Base-by-base conservation (phyloP, 306 rosid genomes). In the Glycine latifolia region DNA sequence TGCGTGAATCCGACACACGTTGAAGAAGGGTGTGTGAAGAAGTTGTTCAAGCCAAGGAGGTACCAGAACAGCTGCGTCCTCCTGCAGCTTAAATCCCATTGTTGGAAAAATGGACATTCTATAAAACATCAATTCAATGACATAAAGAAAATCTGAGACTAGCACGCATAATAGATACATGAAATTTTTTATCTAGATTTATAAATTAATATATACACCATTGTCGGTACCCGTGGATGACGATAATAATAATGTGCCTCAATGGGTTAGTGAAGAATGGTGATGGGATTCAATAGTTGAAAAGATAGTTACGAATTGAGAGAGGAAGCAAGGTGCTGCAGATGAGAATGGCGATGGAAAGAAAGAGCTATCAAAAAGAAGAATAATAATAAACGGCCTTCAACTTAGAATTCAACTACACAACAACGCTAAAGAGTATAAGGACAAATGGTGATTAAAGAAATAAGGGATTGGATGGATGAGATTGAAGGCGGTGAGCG, bases 21-120 rank as follows among this genome's bases (percentile, higher is more conserved):
- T 86, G 94, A 95, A 95, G 69, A 93, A 95, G 0, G 94, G 59
- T 35, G 98, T 79, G 8, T 67, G 82, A 3, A 95, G 87, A 60
- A 95, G 61, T 62, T 90, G 85, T 82, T 93, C 97, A 0, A 95
- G 89, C 99, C 99, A 95, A 53, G 93, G 91, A 8, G 99, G 99
- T 39, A 88, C 93, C 91, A 87, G 46, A 91, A 87, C 44, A 4
- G 7, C 89, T 89, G 86, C 83, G 61, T 89, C 89, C 89, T 92
- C 1, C 31, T 26, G 31, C 26, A 20, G 92, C 77, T 74, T 12
- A 47, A 26, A 75, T 44, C 55, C 63, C 76, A 79, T 11, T 47
- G 33, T 63, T 31, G 14, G 16, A 81, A 16, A 15, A 37, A 7
- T 43, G 8, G 14, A 67, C 37, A 44, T 69, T 56, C 3, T 78